phyloP scores from a whole-genome alignment of 345 rosid genomes.

The Eucalyptus brandiana region DNA sequence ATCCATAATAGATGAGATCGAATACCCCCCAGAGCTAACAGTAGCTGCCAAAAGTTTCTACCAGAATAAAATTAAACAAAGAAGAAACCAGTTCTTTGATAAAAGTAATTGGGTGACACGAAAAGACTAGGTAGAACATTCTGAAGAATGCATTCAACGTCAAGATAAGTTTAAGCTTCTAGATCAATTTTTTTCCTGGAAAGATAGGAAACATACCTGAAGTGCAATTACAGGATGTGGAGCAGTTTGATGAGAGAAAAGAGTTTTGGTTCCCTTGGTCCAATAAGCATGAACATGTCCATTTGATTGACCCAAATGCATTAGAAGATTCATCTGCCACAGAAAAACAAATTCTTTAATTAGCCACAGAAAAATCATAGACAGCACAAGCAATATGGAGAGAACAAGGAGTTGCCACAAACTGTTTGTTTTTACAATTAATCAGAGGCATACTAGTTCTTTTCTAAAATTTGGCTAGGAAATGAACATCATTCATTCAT shows the following conservation, averaged over 20 bases:
- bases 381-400: neutral
- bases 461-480: neutral
- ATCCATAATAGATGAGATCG: neutral
- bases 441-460: neutral
- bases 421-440: neutral
- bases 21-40: neutral
- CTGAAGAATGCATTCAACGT: neutral
- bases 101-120: neutral
- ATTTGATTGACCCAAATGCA: slow-evolving; percentile 30
- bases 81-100: neutral
- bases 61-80: neutral
- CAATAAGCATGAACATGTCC: slow-evolving; percentile 63
- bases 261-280: slow-evolving; percentile 26
- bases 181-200: neutral
- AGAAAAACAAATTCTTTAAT: neutral
- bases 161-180: neutral
- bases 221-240: slow-evolving; percentile 71
- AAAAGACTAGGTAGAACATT: neutral
- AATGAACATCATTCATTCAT: neutral
- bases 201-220: slow-evolving; percentile 32
- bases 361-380: neutral
- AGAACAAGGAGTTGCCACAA: neutral
- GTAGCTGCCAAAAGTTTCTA: neutral
- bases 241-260: slow-evolving; percentile 52
- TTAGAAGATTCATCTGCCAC: slow-evolving; percentile 32